phyloP scores from a whole-genome alignment of 2,329 filamentous ascomycete genomes.

The Nectriaceae sp. region DNA sequence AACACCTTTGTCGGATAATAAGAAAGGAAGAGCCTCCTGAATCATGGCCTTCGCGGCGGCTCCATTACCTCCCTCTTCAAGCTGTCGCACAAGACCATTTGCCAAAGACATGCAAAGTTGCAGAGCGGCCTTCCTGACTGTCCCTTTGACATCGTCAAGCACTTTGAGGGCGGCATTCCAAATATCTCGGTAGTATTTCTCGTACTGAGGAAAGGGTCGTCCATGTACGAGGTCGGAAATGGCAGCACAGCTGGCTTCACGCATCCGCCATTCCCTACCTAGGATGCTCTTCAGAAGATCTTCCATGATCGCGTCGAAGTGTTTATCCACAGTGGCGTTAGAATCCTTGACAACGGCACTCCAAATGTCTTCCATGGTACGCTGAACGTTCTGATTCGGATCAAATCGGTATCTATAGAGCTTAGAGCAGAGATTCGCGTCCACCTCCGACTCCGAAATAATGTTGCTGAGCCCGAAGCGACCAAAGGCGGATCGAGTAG shows the following conservation, averaged over 20 bases:
- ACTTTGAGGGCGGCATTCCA: conserved; percentile 89
- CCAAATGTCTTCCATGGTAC: conserved; percentile 98
- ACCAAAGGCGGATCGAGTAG: conserved; percentile 93
- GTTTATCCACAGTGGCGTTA: conserved; percentile 69
- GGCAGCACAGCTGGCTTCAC: conserved; percentile 89
- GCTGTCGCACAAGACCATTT: conserved; percentile 79
- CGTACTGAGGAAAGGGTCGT: conserved; percentile 73
- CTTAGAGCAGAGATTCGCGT: conserved; percentile 94
- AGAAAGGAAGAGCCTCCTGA: conserved; percentile 82
- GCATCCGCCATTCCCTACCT: conserved; percentile 89
- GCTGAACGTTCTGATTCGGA: conserved; percentile 88
- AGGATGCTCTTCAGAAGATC: conserved; percentile 86
- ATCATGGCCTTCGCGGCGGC: conserved; percentile 79
- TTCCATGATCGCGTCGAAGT: conserved; percentile 88
- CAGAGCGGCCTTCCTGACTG: conserved; percentile 78
- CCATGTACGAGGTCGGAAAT: conserved; percentile 87
- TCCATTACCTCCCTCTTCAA: conserved; percentile 74
- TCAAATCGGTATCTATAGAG: conserved; percentile 94
- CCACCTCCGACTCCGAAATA: conserved; percentile 82
- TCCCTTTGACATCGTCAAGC: conserved; percentile 93
- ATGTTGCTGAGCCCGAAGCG: conserved; percentile 91
- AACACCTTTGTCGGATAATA: conserved; percentile 84
- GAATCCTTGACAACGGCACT: conserved; percentile 91
- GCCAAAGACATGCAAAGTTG: conserved; percentile 83
- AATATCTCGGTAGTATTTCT: conserved; percentile 80